phyloP scores from a whole-genome alignment of 495 filamentous ascomycete genomes.

The Penicillium fimorum region DNA sequence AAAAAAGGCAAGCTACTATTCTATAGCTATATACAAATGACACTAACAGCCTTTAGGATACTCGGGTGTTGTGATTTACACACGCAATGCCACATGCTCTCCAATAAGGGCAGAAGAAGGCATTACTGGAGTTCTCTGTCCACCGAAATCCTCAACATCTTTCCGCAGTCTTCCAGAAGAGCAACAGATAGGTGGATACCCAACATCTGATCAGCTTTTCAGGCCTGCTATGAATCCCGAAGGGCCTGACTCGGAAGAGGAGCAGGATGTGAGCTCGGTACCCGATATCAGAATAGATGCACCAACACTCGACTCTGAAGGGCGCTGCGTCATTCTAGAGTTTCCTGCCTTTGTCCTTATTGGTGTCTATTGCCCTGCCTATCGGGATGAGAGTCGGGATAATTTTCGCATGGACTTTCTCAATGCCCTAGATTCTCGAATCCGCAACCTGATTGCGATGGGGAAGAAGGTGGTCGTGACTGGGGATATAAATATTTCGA shows the following conservation, averaged over 20 bases:
- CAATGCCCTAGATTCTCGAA: conserved; percentile 71
- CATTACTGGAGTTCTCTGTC: conserved; percentile 75
- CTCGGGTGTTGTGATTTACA: conserved; percentile 94
- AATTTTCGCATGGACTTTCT: conserved; percentile 81
- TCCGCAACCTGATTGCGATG: conserved; percentile 77
- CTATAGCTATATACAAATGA: neutral
- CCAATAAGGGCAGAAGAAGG: conserved; percentile 94
- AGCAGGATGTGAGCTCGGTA: neutral
- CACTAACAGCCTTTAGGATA: conserved; percentile 61
- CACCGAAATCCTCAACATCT: conserved; percentile 69
- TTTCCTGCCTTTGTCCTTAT: conserved; percentile 94
- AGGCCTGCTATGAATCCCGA: conserved; percentile 17
- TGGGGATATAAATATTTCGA: conserved; percentile 87
- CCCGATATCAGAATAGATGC: conserved; percentile 57
- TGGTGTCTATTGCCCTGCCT: conserved; percentile 86
- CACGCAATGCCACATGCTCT: conserved; percentile 79
- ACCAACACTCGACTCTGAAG: conserved; percentile 78
- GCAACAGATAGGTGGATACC: conserved; percentile 93
- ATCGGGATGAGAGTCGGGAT: conserved; percentile 78
- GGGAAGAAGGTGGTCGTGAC: conserved; percentile 82
- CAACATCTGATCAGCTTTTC: conserved; percentile 61
- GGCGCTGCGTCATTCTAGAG: conserved; percentile 87
- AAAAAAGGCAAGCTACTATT: conserved; percentile 67
- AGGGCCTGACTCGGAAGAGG: conserved; percentile 5
- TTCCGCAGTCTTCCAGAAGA: conserved; percentile 75